A percentile compares a stretch with the other conserved stretches of the same genome.
These are phyloP conservation scores for Gynostemma pentaphyllum DNA, from an alignment of 306 rosid species.

Conservation along the genomic window DNA sequence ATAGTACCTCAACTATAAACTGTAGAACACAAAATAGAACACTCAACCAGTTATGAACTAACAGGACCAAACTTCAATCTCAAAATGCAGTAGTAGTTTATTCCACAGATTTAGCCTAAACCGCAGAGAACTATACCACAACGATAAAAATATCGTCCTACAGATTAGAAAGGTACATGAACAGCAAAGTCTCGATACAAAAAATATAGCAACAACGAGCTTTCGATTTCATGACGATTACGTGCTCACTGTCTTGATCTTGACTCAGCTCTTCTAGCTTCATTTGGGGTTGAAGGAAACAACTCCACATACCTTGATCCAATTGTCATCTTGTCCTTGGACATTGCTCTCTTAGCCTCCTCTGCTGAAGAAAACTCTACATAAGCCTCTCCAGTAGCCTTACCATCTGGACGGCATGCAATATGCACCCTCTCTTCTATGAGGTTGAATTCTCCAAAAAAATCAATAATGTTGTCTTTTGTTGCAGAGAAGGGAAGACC, in stretches of 20 bases:
- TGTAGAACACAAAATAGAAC: too few species aligned
- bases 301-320: conserved; percentile 98
- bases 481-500: conserved; percentile 75
- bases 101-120: not conserved
- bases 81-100: conserved; percentile 2
- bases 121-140: conserved; percentile 8
- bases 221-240: not conserved
- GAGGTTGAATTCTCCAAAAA: conserved; percentile 63
- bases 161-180: conserved; percentile 1
- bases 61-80: not conserved
- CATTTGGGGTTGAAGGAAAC: conserved; percentile 94
- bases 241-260: conserved; percentile 78
- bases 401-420: conserved; percentile 94
- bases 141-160: not conserved
- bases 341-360: conserved; percentile 89
- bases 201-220: conserved; percentile 6
- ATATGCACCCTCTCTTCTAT: conserved; percentile 71
- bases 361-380: conserved; percentile 82
- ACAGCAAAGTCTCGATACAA: not conserved
- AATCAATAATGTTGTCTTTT: conserved; percentile 60
- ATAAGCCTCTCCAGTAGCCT: conserved; percentile 95
- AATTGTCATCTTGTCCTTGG: conserved; percentile 93
- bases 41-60: not conserved
- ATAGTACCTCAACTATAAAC: not conserved
- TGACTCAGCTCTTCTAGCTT: conserved; percentile 92